Evolutionary conservation across 108 stramenopile species (phyloP), one percentile per base, ranked within the genome.

Genomic region (Heterococcus sp.): DNA sequence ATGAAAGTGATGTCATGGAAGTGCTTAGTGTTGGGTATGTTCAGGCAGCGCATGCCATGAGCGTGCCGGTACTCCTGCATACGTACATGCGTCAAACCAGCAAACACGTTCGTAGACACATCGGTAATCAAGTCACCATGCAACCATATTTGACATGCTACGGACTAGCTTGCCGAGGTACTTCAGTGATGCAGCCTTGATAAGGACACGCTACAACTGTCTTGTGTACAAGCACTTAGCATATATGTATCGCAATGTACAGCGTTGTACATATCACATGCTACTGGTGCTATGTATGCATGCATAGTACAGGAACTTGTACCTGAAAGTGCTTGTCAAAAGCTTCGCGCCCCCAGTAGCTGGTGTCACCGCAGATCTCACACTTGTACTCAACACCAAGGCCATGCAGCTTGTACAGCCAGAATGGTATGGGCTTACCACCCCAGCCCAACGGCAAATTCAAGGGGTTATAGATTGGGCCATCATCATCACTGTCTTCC

Each of bases 381-480:
- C 98, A 99, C 33, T 87, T 88, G 83, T 93, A 98, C 85, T 94
- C 95, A 71, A 95, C 92, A 75, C 96, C 95, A n/a, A 99, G 91
- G 0, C 97, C 97, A 87, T 99, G 98, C 30, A 99, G 89, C 85
- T 98, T 98, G 92, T 96, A 99, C 34, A 99, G 89, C 98, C 98
- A 99, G 74, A 94, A 95, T 0, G 98, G 95, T 66, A 99, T 99
- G 8, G 98, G 98, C 73, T 98, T 97, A 5, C 98, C 98, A 81
- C 98, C 96, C 95, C 94, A 97, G 66, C 94, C 98, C 33, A 98
- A 90, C 3, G 96, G 96, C 21, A 99, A 91, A 84, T 96, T 96
- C 85, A 96, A 93, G 14, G 96, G 98, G 88, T 99, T 98, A 91
- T 98, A 98, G 78, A 97, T 96, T 5, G 95, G 95, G 28, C 92